Evolutionary conservation across 2,329 filamentous ascomycete genomes (phyloP).

Genomic region (Trichoderma aggressivum): DNA sequence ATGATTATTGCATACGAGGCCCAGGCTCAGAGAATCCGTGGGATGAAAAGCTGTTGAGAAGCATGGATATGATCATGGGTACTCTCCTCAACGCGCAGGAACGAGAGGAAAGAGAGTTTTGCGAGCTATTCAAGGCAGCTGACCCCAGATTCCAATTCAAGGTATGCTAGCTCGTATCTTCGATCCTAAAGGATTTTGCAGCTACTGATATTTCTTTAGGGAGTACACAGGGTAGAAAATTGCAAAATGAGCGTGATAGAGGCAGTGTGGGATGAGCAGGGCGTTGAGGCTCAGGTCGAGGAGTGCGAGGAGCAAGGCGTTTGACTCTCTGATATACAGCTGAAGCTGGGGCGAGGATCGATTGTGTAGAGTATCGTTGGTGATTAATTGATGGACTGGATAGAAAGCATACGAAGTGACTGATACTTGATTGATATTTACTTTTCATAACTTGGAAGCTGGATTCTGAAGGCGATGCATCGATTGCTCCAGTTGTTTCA

Average conservation of each 20-base stretch:
- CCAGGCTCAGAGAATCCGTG: constrained; percentile 39
- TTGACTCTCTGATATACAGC: not conserved
- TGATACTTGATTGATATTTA: not conserved
- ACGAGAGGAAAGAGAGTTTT: constrained; percentile 45
- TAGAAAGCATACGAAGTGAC: not conserved
- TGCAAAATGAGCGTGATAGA: constrained; percentile 49
- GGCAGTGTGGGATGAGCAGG: constrained; percentile 42
- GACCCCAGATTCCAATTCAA: constrained; percentile 44
- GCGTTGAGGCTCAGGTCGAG: not conserved
- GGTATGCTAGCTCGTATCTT: constrained; percentile 25
- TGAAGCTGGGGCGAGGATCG: not conserved
- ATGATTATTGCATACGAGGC: constrained; percentile 44
- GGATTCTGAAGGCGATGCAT: not conserved
- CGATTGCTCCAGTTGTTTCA: not conserved
- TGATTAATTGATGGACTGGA: not conserved
- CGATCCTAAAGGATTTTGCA: not conserved
- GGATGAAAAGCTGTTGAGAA: constrained; percentile 46
- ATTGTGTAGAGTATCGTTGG: not conserved
- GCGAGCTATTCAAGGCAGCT: constrained; percentile 41
- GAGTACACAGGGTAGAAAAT: constrained; percentile 39
- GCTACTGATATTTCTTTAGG: constrained; percentile 27
- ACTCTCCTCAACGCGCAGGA: constrained; percentile 51
- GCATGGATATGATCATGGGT: constrained; percentile 54
- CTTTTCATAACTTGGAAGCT: not conserved
- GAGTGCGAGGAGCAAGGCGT: not conserved